Percentiles rank a stretch among this genome's conserved stretches.
Evolutionary conservation across 129 eudicot genomes (phyloP).

Genomic region (Flaveria linearis): DNA sequence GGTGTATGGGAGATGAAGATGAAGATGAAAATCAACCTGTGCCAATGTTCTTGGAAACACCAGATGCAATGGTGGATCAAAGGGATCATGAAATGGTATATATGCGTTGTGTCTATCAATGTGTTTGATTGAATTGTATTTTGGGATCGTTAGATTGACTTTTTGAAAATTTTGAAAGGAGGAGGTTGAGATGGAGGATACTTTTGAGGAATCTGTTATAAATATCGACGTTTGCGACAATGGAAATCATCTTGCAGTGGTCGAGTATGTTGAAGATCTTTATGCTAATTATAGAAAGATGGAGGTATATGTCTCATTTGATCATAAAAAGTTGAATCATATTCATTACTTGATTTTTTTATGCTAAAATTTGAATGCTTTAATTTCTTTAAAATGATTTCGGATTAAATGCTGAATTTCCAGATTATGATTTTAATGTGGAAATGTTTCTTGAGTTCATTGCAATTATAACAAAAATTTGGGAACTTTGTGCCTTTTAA

Average conservation of each 20-base stretch:
- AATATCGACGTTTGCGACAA: slow-evolving; percentile 67
- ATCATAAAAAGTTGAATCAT: neutral
- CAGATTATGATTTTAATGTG: neutral
- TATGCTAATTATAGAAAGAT: slow-evolving; percentile 64
- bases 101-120: neutral
- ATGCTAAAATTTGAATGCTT: slow-evolving; percentile 9
- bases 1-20: slow-evolving; percentile 47
- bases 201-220: slow-evolving; percentile 55
- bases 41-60: slow-evolving; percentile 72
- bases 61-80: slow-evolving; percentile 35
- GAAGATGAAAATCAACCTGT: slow-evolving; percentile 50
- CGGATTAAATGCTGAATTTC: neutral
- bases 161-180: slow-evolving; percentile 22
- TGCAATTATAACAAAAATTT: neutral
- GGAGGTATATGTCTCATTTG: slow-evolving; percentile 49
- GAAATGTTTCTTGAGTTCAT: neutral
- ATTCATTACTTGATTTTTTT: neutral
- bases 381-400: neutral
- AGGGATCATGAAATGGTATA: slow-evolving; percentile 60
- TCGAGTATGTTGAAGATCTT: slow-evolving; percentile 76
- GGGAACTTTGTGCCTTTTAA: neutral
- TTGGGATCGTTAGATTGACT: slow-evolving; percentile 12
- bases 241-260: slow-evolving; percentile 63
- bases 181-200: slow-evolving; percentile 90
- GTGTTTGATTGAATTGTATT: slow-evolving; percentile 6